phyloP scores from a whole-genome alignment of 2,329 filamentous ascomycete genomes.

The Ophiognomonia clavigignenti-juglandacearum region DNA sequence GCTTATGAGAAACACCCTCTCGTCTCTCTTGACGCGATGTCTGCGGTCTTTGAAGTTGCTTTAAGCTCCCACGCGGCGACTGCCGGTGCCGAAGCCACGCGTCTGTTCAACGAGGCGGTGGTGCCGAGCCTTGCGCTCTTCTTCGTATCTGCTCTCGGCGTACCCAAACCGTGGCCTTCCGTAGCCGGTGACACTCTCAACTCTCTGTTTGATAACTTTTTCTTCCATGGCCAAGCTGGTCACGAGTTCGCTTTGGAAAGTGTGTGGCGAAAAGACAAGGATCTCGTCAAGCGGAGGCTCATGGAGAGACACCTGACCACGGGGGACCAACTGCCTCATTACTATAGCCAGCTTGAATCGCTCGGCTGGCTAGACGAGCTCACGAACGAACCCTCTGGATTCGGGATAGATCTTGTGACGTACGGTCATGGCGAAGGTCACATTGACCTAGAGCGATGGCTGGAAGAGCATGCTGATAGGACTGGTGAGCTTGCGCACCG shows the following conservation, averaged over 20 bases:
- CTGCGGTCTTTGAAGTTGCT: constrained; percentile 61
- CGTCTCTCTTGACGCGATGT: constrained; percentile 80
- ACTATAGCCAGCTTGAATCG: constrained; percentile 75
- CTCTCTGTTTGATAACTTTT: constrained; percentile 76
- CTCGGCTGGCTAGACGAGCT: constrained; percentile 83
- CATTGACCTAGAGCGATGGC: constrained; percentile 80
- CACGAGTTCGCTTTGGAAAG: constrained; percentile 88
- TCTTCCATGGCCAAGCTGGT: constrained; percentile 71
- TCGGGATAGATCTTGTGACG: constrained; percentile 82
- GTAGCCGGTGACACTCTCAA: constrained; percentile 72
- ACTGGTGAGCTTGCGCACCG: constrained; percentile 64
- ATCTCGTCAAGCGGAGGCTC: constrained; percentile 78
- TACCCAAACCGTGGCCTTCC: constrained; percentile 70
- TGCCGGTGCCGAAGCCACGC: constrained; percentile 58
- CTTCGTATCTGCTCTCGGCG: constrained; percentile 70
- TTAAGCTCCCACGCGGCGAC: constrained; percentile 57
- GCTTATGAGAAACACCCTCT: constrained; percentile 77
- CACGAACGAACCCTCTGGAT: constrained; percentile 72
- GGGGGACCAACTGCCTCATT: constrained; percentile 60
- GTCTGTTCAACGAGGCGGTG: constrained; percentile 62
- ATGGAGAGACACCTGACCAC: constrained; percentile 70
- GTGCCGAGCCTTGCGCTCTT: constrained; percentile 75
- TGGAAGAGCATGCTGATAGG: constrained; percentile 63
- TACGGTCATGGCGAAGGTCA: constrained; percentile 75
- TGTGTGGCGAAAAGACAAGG: constrained; percentile 83